Percentiles rank a stretch among this genome's conserved stretches.
Conservation (phyloP, 352 stramenopile species). For the Pythium scleroteichum region DNA sequence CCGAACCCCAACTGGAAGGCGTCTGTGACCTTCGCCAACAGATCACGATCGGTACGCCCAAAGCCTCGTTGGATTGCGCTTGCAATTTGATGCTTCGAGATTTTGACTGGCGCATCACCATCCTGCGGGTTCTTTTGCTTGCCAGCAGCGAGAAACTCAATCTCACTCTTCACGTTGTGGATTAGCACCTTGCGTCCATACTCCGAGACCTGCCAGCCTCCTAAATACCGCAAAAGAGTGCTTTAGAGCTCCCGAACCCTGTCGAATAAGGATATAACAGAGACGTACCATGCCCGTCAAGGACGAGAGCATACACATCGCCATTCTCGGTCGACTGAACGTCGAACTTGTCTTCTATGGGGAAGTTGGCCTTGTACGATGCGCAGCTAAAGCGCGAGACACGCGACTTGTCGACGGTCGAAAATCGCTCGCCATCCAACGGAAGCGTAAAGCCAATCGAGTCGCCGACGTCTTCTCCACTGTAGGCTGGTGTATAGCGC, state of each 20-base stretch:
- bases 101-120: neutral
- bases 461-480: constrained; percentile 25
- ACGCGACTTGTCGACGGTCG: constrained; percentile 5
- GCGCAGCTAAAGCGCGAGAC: constrained; percentile 28
- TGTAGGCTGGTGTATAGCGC: constrained; percentile 30
- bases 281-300: constrained; percentile 87
- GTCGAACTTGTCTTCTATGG: constrained; percentile 85
- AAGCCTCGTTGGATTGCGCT: constrained; percentile 85
- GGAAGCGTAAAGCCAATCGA: constrained; percentile 25
- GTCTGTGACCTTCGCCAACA: constrained; percentile 73
- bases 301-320: constrained; percentile 84
- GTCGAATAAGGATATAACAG: neutral
- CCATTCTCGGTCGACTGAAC: constrained; percentile 67
- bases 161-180: constrained; percentile 76
- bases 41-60: constrained; percentile 80
- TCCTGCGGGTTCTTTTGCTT: constrained; percentile 28
- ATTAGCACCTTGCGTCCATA: constrained; percentile 81
- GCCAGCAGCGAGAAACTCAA: constrained; percentile 38
- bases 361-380: constrained; percentile 67
- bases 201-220: constrained; percentile 92
- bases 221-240: constrained; percentile 25
- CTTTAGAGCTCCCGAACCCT: neutral
- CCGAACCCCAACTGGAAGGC: constrained; percentile 93
- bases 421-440: constrained; percentile 25
- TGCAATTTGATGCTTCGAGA: constrained; percentile 55